These are phyloP conservation scores for Groenewaldozyma sp. DNA, from an alignment of 1,139 yeast species.

Conservation along the genomic window DNA sequence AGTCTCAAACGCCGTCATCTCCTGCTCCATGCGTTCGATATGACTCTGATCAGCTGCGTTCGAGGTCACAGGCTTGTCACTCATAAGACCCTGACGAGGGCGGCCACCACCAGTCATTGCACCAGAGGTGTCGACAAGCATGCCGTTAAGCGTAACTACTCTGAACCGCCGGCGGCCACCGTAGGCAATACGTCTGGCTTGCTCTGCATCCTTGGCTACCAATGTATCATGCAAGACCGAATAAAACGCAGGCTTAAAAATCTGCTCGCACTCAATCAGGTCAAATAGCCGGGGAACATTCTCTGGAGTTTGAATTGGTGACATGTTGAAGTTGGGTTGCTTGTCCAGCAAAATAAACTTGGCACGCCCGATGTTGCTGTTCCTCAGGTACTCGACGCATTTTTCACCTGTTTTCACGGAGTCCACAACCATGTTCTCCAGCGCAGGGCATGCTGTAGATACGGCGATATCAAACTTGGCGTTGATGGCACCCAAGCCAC, in stretches of 20 bases:
- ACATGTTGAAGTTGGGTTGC: slow-evolving; percentile 52
- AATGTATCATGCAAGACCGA: slow-evolving; percentile 79
- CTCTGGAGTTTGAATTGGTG: slow-evolving; percentile 63
- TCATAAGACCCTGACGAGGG: slow-evolving; percentile 49
- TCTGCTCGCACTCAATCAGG: slow-evolving; percentile 51
- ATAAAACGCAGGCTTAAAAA: slow-evolving; percentile 81
- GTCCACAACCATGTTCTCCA: slow-evolving; percentile 91
- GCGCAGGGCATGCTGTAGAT: slow-evolving; percentile 87
- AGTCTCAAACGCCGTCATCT: slow-evolving; percentile 47
- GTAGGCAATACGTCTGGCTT: slow-evolving; percentile 84
- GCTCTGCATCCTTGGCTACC: slow-evolving; percentile 68
- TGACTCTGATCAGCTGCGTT: slow-evolving; percentile 28
- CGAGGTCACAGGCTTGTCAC: slow-evolving; percentile 34
- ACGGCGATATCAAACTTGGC: slow-evolving; percentile 85
- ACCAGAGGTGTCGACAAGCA: slow-evolving; percentile 89
- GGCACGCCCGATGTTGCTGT: slow-evolving; percentile 81
- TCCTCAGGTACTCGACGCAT: slow-evolving; percentile 80
- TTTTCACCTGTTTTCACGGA: slow-evolving; percentile 88
- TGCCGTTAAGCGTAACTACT: slow-evolving; percentile 90
- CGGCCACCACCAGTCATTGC: slow-evolving; percentile 90
- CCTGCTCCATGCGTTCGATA: slow-evolving; percentile 45
- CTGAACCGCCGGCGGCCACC: slow-evolving; percentile 62
- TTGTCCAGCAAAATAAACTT: slow-evolving; percentile 75
- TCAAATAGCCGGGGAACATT: slow-evolving; percentile 79
- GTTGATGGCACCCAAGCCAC: slow-evolving; percentile 84